These are phyloP conservation scores for Suhomyces sp. DNA, from an alignment of 805 yeast species.

Conservation along the genomic window DNA sequence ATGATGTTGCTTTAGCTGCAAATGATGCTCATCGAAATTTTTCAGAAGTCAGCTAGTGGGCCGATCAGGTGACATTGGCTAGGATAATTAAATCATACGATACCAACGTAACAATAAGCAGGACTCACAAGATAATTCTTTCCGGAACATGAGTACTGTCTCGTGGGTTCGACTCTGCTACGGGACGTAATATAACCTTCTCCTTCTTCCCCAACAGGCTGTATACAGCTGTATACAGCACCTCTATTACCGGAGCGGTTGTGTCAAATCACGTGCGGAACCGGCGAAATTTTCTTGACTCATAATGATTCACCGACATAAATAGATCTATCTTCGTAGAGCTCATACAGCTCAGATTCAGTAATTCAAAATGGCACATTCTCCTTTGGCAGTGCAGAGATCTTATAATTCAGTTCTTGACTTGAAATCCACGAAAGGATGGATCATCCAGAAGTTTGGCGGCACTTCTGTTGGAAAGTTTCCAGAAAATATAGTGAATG, in stretches of 20 bases:
- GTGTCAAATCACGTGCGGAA: conserved; percentile 9
- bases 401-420: conserved; percentile 44
- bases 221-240: not conserved
- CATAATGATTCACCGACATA: conserved; percentile 3
- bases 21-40: not conserved
- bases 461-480: conserved; percentile 97
- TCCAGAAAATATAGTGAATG: conserved; percentile 78
- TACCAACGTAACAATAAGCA: not conserved
- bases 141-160: not conserved
- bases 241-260: not conserved
- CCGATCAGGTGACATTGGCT: not conserved
- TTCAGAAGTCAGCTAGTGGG: not conserved
- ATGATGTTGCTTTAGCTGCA: not conserved
- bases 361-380: conserved; percentile 13
- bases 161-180: not conserved
- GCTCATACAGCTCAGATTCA: not conserved
- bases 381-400: conserved; percentile 22
- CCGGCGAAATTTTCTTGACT: conserved; percentile 11
- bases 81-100: not conserved
- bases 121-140: not conserved
- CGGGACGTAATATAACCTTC: not conserved
- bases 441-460: conserved; percentile 84
- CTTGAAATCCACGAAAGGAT: conserved; percentile 28
- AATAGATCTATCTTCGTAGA: not conserved
- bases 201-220: not conserved